Conservation (phyloP, 2,329 filamentous ascomycete species). For the Cladosporium sp. region DNA sequence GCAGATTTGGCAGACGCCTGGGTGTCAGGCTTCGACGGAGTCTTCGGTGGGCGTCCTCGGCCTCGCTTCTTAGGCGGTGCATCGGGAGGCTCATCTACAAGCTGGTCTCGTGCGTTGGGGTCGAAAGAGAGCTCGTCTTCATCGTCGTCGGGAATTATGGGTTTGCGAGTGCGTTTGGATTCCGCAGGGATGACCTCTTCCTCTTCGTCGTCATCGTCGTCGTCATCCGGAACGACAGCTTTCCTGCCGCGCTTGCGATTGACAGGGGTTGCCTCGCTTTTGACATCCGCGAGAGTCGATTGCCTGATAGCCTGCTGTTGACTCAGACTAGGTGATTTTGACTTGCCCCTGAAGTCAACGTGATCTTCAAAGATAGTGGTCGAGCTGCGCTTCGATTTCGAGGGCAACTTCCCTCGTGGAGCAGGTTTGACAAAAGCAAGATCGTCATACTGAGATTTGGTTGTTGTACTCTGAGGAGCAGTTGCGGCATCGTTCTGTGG, state of each 20-base stretch:
- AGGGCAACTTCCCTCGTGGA: constrained; percentile 12
- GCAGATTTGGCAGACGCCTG: neutral
- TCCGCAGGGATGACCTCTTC: neutral
- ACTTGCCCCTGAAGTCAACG: constrained; percentile 19
- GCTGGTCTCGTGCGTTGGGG: neutral
- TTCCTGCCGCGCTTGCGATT: constrained; percentile 4
- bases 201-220: constrained; percentile 9
- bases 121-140: constrained; percentile 13
- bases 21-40: constrained; percentile 9
- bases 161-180: neutral
- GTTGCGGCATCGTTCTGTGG: neutral
- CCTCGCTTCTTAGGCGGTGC: constrained; percentile 39
- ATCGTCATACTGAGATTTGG: constrained; percentile 3
- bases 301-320: constrained; percentile 32
- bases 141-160: constrained; percentile 1
- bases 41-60: constrained; percentile 32
- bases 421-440: constrained; percentile 15
- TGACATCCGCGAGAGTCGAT: constrained; percentile 17
- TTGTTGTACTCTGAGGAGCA: neutral
- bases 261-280: constrained; percentile 11
- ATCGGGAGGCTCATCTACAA: constrained; percentile 5
- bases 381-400: constrained; percentile 22
- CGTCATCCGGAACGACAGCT: constrained; percentile 1
- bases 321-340: constrained; percentile 24
- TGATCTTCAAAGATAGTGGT: constrained; percentile 36